Evolutionary conservation across 2,329 filamentous ascomycete species (phyloP).

Genomic region (Dothideomycetes sp.): DNA sequence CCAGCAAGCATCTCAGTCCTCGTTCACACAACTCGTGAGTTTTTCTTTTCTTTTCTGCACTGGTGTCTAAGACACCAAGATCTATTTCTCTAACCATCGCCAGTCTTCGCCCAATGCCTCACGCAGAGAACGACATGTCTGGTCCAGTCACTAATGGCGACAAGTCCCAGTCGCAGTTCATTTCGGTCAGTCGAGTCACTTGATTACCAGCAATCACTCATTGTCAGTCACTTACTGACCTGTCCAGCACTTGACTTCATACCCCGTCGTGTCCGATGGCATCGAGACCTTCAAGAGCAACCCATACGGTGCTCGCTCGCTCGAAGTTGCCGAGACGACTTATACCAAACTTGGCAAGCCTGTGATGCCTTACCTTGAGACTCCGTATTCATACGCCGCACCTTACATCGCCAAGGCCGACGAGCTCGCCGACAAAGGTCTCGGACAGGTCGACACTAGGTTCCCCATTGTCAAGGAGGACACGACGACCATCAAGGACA

Average conservation of each 20-base stretch:
- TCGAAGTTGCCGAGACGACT: conserved; percentile 64
- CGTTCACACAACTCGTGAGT: too few species aligned
- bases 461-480: conserved; percentile 51
- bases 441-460: conserved; percentile 40
- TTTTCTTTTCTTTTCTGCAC: too few species aligned
- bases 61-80: too few species aligned
- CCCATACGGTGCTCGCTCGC: conserved; percentile 72
- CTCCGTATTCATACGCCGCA: conserved; percentile 70
- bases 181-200: conserved; percentile 18
- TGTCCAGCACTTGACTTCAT: conserved; percentile 67
- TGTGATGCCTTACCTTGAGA: conserved; percentile 66
- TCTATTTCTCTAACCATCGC: too few species aligned
- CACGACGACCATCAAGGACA: conserved; percentile 45
- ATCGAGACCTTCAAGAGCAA: conserved; percentile 72
- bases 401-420: conserved; percentile 83
- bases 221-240: conserved; percentile 20
- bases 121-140: conserved; percentile 36
- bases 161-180: conserved; percentile 39
- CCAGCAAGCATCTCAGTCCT: too few species aligned
- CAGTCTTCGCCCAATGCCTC: conserved; percentile 40
- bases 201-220: conserved; percentile 19
- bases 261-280: conserved; percentile 72
- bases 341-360: conserved; percentile 71
- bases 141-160: conserved; percentile 43
- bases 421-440: conserved; percentile 47